Evolutionary conservation across 2,329 filamentous ascomycete genomes (phyloP).

Genomic region (Biscogniauxia sp.): DNA sequence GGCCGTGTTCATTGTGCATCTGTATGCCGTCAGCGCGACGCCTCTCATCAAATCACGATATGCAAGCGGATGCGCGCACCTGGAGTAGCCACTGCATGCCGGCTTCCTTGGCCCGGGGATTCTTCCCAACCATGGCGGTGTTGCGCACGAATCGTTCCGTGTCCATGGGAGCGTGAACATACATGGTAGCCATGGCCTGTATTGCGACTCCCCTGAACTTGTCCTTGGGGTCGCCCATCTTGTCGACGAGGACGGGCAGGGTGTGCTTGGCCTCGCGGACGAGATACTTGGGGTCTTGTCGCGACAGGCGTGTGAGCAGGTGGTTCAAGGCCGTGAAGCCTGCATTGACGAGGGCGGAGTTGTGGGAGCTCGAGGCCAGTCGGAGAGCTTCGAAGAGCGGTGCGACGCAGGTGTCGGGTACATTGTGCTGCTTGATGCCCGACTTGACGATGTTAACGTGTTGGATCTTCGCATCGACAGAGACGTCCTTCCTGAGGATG

Average conservation of each 20-base stretch:
- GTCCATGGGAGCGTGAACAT: slow-evolving; percentile 65
- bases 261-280: slow-evolving; percentile 68
- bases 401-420: slow-evolving; percentile 70
- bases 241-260: slow-evolving; percentile 74
- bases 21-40: slow-evolving; percentile 22
- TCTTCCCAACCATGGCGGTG: slow-evolving; percentile 74
- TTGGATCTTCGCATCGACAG: slow-evolving; percentile 68
- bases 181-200: slow-evolving; percentile 76
- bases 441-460: slow-evolving; percentile 76
- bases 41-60: slow-evolving; percentile 18
- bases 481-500: slow-evolving; percentile 58
- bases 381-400: slow-evolving; percentile 81
- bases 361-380: slow-evolving; percentile 70
- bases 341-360: slow-evolving; percentile 74
- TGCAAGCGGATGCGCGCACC: slow-evolving; percentile 42
- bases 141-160: slow-evolving; percentile 80
- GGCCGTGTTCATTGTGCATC: slow-evolving; percentile 75
- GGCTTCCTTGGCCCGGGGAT: slow-evolving; percentile 78
- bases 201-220: slow-evolving; percentile 73
- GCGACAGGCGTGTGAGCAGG: slow-evolving; percentile 78
- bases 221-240: slow-evolving; percentile 85
- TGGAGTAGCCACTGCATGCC: slow-evolving; percentile 82
- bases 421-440: slow-evolving; percentile 87
- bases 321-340: slow-evolving; percentile 88
- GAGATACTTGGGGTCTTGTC: slow-evolving; percentile 76